A percentile compares a stretch with the other conserved stretches of the same genome.
phyloP scores from a whole-genome alignment of 805 yeast species.

The Cyberlindnera bimundalis region DNA sequence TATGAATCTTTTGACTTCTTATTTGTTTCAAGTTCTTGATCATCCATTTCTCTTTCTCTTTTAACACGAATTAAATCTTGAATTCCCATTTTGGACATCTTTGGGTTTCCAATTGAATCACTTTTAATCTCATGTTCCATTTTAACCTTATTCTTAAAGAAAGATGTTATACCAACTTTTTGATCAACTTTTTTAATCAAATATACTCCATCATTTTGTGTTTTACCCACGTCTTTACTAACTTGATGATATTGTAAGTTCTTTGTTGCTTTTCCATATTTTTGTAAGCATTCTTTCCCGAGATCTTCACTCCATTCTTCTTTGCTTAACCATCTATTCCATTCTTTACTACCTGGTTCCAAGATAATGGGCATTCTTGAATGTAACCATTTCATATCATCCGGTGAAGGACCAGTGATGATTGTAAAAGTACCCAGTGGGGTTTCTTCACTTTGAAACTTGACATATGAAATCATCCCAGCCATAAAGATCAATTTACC shows the following conservation, averaged over 20 bases:
- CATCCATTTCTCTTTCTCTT: not conserved
- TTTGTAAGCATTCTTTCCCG: conserved; percentile 36
- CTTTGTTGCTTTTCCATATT: conserved; percentile 28
- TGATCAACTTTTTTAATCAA: conserved; percentile 30
- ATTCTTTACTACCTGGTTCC: conserved; percentile 51
- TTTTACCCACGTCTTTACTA: conserved; percentile 60
- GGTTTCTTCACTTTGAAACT: conserved; percentile 22
- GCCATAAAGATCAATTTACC: conserved; percentile 60
- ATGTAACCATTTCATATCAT: conserved; percentile 66
- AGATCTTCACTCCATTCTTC: conserved; percentile 39
- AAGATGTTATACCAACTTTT: conserved; percentile 12
- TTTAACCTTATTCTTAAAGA: conserved; percentile 11
- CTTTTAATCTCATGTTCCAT: not conserved
- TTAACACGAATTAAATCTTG: not conserved
- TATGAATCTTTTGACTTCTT: not conserved
- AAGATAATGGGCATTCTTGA: conserved; percentile 73
- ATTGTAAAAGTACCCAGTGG: conserved; percentile 55
- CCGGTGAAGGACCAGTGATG: conserved; percentile 68
- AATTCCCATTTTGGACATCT: not conserved
- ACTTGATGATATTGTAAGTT: conserved; percentile 55
- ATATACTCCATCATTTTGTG: conserved; percentile 40
- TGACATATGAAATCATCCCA: conserved; percentile 41
- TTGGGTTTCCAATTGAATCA: not conserved
- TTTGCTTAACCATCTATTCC: conserved; percentile 60
- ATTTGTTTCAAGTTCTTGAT: not conserved